Evolutionary conservation across 2,329 filamentous ascomycete species (phyloP).

Genomic region (Neonectria magnoliae): DNA sequence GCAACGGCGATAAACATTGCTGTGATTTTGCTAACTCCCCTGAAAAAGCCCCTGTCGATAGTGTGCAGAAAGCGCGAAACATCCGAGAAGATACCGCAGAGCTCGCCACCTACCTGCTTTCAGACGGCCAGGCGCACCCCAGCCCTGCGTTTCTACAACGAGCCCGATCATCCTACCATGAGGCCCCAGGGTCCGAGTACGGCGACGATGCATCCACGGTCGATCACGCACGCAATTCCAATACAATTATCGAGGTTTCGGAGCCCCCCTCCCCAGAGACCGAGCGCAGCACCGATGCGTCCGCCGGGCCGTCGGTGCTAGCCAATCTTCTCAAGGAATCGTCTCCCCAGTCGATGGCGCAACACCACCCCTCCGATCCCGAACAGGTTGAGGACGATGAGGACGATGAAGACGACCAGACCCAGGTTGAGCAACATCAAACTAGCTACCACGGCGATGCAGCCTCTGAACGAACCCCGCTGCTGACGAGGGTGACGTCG

Average conservation of each 20-base stretch:
- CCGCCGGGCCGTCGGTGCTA: constrained; percentile 54
- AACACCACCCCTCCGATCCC: constrained; percentile 26
- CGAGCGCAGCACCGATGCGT: constrained; percentile 30
- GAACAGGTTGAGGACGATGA: constrained; percentile 7
- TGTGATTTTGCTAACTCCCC: constrained; percentile 1
- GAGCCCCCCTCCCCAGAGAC: constrained; percentile 53
- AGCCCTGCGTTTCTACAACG: constrained; percentile 59
- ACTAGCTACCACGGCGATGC: constrained; percentile 28
- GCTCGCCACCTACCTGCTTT: constrained; percentile 83
- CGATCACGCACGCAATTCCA: constrained; percentile 47
- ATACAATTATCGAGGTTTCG: constrained; percentile 69
- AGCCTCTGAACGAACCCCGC: constrained; percentile 58
- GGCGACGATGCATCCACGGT: constrained; percentile 33
- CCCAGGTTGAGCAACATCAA: constrained; percentile 21
- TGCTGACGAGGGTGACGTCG: constrained; percentile 52
- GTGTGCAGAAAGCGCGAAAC: constrained; percentile 77
- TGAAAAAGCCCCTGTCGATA: constrained; percentile 66
- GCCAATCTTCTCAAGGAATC: constrained; percentile 62
- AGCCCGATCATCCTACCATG: constrained; percentile 44
- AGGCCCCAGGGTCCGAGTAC: constrained; percentile 38
- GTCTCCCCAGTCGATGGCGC: constrained; percentile 52
- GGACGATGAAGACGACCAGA: constrained; percentile 21
- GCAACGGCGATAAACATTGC: neutral
- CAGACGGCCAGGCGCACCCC: constrained; percentile 63
- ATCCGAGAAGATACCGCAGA: constrained; percentile 90